These are phyloP conservation scores for Beta lomatogona DNA, from an alignment of 179 eudicot species.

Conservation along the genomic window DNA sequence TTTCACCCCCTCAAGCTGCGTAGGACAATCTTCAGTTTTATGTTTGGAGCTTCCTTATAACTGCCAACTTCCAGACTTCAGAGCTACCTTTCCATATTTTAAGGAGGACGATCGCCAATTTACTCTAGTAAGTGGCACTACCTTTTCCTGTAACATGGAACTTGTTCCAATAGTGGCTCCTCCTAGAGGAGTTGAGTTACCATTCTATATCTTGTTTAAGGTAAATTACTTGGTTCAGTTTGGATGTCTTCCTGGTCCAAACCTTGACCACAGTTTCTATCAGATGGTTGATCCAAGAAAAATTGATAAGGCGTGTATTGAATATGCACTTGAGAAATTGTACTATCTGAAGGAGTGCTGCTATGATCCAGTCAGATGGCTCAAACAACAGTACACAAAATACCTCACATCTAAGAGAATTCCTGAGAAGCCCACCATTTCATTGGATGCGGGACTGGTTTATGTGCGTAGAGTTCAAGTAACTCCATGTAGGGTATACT, in stretches of 20 bases:
- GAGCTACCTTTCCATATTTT: slow-evolving; percentile 53
- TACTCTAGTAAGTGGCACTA: slow-evolving; percentile 38
- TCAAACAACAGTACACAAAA: slow-evolving; percentile 49
- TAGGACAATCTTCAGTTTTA: slow-evolving; percentile 69
- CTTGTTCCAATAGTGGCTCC: slow-evolving; percentile 75
- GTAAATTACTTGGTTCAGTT: slow-evolving; percentile 69
- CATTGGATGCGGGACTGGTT: slow-evolving; percentile 71
- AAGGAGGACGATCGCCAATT: slow-evolving; percentile 48
- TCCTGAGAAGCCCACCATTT: slow-evolving; percentile 50
- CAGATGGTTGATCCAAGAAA: slow-evolving; percentile 64
- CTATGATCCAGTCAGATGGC: slow-evolving; percentile 74
- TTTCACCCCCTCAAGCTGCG: slow-evolving; percentile 52
- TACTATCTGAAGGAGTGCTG: slow-evolving; percentile 65
- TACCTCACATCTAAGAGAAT: slow-evolving; percentile 36
- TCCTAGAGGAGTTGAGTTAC: slow-evolving; percentile 51
- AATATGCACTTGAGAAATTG: slow-evolving; percentile 63
- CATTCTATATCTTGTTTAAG: slow-evolving; percentile 66
- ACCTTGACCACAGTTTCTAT: slow-evolving; percentile 56
- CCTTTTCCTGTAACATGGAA: slow-evolving; percentile 45
- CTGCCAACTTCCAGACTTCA: slow-evolving; percentile 46
- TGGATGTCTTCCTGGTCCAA: slow-evolving; percentile 82
- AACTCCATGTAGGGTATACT: slow-evolving; percentile 74
- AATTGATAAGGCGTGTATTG: slow-evolving; percentile 45
- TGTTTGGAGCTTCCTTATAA: background rate
- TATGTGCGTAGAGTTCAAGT: slow-evolving; percentile 77